These are phyloP conservation scores for Plenodomus tracheiphilus DNA, from an alignment of 2,329 filamentous ascomycete genomes.

Conservation along the genomic window DNA sequence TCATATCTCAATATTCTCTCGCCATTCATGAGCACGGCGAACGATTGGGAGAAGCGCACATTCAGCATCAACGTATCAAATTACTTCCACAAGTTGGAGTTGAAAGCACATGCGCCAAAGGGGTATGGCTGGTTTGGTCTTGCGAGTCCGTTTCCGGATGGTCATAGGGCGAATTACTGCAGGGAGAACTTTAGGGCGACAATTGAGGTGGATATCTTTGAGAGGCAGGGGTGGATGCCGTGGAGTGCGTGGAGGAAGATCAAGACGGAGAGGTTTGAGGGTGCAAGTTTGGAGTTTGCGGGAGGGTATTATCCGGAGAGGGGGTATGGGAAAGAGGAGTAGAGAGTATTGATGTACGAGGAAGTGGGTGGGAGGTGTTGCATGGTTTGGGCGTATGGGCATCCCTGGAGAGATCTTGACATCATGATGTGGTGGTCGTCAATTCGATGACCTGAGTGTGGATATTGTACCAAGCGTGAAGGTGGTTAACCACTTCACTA, in stretches of 20 bases:
- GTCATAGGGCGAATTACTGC: constrained; percentile 50
- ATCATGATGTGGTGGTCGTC: too few species aligned
- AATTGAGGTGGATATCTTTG: constrained; percentile 48
- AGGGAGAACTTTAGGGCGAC: constrained; percentile 53
- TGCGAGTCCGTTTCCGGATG: constrained; percentile 51
- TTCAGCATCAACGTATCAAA: constrained; percentile 46
- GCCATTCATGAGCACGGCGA: constrained; percentile 48
- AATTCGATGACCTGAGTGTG: too few species aligned
- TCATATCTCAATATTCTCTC: constrained; percentile 32
- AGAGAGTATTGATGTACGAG: too few species aligned
- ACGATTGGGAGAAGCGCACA: constrained; percentile 46
- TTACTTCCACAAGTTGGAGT: constrained; percentile 46
- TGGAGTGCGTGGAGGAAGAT: constrained; percentile 45
- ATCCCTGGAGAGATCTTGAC: too few species aligned
- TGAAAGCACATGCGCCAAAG: constrained; percentile 47
- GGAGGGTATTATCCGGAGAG: constrained; percentile 51
- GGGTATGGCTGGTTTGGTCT: constrained; percentile 51
- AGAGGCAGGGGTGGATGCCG: constrained; percentile 42
- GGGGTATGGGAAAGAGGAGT: constrained; percentile 42
- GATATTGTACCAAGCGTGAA: too few species aligned
- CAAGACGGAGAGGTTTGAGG: constrained; percentile 47
- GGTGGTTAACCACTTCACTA: too few species aligned
- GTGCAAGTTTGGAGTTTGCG: constrained; percentile 54
- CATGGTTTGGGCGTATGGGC: too few species aligned
- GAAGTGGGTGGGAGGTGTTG: too few species aligned